Evolutionary conservation across 2,329 filamentous ascomycete genomes (phyloP), one percentile per base, ranked within the genome.

Genomic region (Diplodia seriata): DNA sequence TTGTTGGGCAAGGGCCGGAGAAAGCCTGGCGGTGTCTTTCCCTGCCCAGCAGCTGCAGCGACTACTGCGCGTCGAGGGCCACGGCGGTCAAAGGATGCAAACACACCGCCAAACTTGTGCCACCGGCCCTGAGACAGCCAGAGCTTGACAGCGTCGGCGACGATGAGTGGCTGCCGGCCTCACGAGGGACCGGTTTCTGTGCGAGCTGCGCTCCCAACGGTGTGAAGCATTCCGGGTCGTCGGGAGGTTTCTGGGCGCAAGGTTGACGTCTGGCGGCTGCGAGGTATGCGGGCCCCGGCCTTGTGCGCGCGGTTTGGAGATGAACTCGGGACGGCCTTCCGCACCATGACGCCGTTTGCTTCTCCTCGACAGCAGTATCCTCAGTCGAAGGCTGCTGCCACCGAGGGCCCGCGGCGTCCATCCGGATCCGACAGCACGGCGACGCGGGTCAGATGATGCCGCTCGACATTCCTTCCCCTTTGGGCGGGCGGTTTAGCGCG

Each of bases 211-310:
- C 50, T 54, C 47, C 53, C 64, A 49, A 53, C 61, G 59, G 59
- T 64, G 43, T 51, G 33, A 66, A 67, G 64, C 64, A 67, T 67
- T 59, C 64, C 64, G 54, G 64, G 64, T 67, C 57, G 50, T 59
- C 54, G 64, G 64, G 51, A 51, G 53, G 40, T 40, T 64, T 53
- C 47, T 64, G 61, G 61, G 23, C 31, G 61, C 61, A 53, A 53
- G 47, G 61, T 38, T n/a, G 61, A 57, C 54, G 54, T 57, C 54
- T 40, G 54, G 54, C 54, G 54, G 54, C 54, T 57, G 54, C 26
- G 57, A 62, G 57, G 57, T 50, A 49, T 49, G 40, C 56, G 36
- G 36, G 38, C 15, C 38, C 38, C 56, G 56, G 56, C 38, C 36
- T 23, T 26, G 26, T 33, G 57, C 38, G 18, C 23, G 26, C 11